Base-by-base conservation (phyloP, 2,329 filamentous ascomycete species). In the Lanzia echinophila region DNA sequence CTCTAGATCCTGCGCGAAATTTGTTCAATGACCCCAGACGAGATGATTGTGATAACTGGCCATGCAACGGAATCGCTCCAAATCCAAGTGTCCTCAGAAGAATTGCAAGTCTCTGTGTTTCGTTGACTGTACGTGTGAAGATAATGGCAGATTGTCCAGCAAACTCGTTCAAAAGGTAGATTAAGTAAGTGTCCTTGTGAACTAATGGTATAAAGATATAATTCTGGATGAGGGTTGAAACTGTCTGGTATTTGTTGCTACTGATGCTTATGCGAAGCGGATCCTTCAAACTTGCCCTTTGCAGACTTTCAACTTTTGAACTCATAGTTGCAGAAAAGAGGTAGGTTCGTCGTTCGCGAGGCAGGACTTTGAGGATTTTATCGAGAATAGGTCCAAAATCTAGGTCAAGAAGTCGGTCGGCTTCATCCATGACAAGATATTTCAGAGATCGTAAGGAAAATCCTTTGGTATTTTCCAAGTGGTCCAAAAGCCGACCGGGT, bases 271-370 rank as follows among this genome's bases (percentile, higher is more conserved):
- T 86, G 31, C 88, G 81, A 6, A 95, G 76, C 0, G 92, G 92
- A 63, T 95, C 90, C 43, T 83, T 84, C 52, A 99, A 77, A 57
- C 88, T 91, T 19, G 94, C 94, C 50, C 94, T 83, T 69, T 97
- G 94, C 45, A 99, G 75, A 50, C 85, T 90, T 71, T 97, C 94
- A 55, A 99, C 87, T 69, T 96, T 96, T 57, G 85, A 90, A 63
- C 84, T 90, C 79, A 97, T 92, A 12, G 94, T 99, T 1, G 94
- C 92, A 3, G 87, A 94, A 76, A 96, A 97, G 41, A 99, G 84
- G 67, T 86, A 94, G 0, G 94, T 97, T 39, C 84, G 80, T 38
- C 84, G 76, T 66, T 90, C 85, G 39, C 84, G 76, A 0, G 90
- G 91, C 4, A 96, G 75, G 24, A 95, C 89, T 70, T 94, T 92